Evolutionary conservation across 1,284 basidiomycete genomes (phyloP).

Genomic region (Trichosporon sp.): DNA sequence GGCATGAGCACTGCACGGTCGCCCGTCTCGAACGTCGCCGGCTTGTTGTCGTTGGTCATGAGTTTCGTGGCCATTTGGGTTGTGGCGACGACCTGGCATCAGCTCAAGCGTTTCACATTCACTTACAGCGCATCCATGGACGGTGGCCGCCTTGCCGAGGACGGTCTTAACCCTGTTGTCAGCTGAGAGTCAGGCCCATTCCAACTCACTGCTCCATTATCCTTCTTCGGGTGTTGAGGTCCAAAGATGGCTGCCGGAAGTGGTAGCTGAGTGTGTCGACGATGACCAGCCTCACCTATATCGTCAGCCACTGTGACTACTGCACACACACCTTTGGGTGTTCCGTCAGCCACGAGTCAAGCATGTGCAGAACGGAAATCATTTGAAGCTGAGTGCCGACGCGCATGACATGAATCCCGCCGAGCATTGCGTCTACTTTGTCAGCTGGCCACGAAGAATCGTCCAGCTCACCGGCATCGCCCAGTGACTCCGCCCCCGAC

Average conservation of each 20-base stretch:
- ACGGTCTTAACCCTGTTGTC: conserved; percentile 47
- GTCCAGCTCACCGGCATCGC: not conserved
- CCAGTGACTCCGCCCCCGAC: conserved; percentile 31
- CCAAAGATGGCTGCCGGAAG: conserved; percentile 53
- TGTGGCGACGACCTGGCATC: conserved; percentile 47
- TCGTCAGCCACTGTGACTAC: not conserved
- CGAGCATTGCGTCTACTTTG: conserved; percentile 28
- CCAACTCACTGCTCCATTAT: conserved; percentile 50
- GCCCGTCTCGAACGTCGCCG: conserved; percentile 53
- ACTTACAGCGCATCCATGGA: conserved; percentile 49
- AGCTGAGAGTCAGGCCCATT: not conserved
- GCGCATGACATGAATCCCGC: conserved; percentile 52
- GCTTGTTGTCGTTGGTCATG: conserved; percentile 50
- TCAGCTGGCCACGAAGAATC: not conserved
- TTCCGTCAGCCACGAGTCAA: conserved; percentile 51
- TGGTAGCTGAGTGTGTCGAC: conserved; percentile 56
- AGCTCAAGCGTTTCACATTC: not conserved
- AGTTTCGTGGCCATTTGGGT: conserved; percentile 57
- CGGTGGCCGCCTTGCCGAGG: conserved; percentile 47
- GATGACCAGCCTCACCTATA: conserved; percentile 52
- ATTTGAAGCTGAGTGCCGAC: conserved; percentile 53
- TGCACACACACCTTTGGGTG: conserved; percentile 45
- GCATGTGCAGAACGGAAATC: conserved; percentile 49
- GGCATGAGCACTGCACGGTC: conserved; percentile 56
- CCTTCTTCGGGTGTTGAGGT: conserved; percentile 39